These are phyloP conservation scores for Pythium rishiriense DNA, from an alignment of 352 stramenopile genomes.

Conservation along the genomic window DNA sequence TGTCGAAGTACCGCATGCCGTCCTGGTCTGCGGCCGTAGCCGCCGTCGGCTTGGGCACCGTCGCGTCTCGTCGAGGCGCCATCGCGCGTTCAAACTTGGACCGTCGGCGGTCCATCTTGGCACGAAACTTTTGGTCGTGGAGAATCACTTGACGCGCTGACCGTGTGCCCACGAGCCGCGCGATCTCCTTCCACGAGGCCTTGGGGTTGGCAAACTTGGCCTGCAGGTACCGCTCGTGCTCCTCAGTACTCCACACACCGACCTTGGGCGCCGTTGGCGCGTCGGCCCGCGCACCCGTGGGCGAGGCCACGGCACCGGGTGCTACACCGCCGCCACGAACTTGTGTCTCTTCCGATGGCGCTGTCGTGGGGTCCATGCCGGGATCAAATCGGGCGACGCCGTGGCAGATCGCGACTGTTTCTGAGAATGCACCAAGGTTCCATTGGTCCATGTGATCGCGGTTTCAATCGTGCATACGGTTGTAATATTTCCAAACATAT, in stretches of 20 bases:
- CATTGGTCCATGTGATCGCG: slow-evolving; percentile 7
- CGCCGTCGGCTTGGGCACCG: too few species aligned
- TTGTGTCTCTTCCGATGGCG: too few species aligned
- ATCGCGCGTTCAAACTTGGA: background rate
- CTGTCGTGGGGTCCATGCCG: too few species aligned
- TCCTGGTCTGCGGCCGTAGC: background rate
- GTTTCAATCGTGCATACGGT: background rate
- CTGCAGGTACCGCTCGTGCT: slow-evolving; percentile 28
- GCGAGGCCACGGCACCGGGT: background rate
- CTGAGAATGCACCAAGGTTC: background rate
- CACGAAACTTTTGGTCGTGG: slow-evolving; percentile 31
- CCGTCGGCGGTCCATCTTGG: slow-evolving; percentile 23
- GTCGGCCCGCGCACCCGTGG: background rate
- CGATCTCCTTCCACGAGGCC: slow-evolving; percentile 27
- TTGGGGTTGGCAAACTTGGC: slow-evolving; percentile 24
- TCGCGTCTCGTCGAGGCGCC: background rate
- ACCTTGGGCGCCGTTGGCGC: slow-evolving; percentile 15
- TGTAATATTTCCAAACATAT: slow-evolving; percentile 17
- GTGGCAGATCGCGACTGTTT: slow-evolving; percentile 1
- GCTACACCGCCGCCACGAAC: background rate
- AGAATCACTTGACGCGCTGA: slow-evolving; percentile 18
- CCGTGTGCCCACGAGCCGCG: slow-evolving; percentile 22
- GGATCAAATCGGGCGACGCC: background rate
- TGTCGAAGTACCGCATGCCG: slow-evolving; percentile 14
- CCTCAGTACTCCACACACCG: slow-evolving; percentile 55